Evolutionary conservation across 805 yeast genomes (phyloP).

Genomic region (Debaryomyces hansenii): DNA sequence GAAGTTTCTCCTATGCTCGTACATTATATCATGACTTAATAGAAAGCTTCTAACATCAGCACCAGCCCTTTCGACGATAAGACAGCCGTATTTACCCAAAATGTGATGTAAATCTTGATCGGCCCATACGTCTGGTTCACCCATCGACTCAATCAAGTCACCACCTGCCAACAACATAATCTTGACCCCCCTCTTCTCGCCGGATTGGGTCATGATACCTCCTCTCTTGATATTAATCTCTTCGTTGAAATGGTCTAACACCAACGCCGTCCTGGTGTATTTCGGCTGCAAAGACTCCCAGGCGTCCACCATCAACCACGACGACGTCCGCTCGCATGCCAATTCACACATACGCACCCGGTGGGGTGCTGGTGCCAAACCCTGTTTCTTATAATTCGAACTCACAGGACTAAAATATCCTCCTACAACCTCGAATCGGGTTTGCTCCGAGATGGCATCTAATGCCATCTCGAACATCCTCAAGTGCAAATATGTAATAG

Average conservation of each 20-base stretch:
- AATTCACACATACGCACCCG: slow-evolving; percentile 97
- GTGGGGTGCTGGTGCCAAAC: slow-evolving; percentile 84
- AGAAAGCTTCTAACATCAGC: slow-evolving; percentile 91
- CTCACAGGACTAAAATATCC: slow-evolving; percentile 95
- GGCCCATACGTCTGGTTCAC: slow-evolving; percentile 99
- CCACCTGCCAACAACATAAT: slow-evolving; percentile 98
- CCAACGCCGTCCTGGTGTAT: slow-evolving; percentile 92
- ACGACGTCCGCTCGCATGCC: slow-evolving; percentile 94
- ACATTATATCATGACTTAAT: slow-evolving; percentile 94
- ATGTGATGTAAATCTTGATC: slow-evolving; percentile 94
- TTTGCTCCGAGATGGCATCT: slow-evolving; percentile 87
- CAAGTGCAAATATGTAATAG: slow-evolving; percentile 89
- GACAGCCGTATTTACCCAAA: slow-evolving; percentile 92
- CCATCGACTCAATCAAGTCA: slow-evolving; percentile 96
- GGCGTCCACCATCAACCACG: slow-evolving; percentile 99
- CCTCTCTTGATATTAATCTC: slow-evolving; percentile 90
- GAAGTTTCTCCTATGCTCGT: slow-evolving; percentile 91
- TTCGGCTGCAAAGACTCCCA: slow-evolving; percentile 95
- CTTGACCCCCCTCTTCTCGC: slow-evolving; percentile 76
- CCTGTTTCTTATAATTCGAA: slow-evolving; percentile 90
- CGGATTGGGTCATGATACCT: slow-evolving; percentile 66
- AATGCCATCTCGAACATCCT: slow-evolving; percentile 99
- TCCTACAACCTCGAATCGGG: slow-evolving; percentile 92
- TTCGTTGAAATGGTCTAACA: slow-evolving; percentile 93
- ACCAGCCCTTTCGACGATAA: slow-evolving; percentile 96